Evolutionary conservation across 2,329 filamentous ascomycete genomes (phyloP).

Genomic region (Cladosporium sp.): DNA sequence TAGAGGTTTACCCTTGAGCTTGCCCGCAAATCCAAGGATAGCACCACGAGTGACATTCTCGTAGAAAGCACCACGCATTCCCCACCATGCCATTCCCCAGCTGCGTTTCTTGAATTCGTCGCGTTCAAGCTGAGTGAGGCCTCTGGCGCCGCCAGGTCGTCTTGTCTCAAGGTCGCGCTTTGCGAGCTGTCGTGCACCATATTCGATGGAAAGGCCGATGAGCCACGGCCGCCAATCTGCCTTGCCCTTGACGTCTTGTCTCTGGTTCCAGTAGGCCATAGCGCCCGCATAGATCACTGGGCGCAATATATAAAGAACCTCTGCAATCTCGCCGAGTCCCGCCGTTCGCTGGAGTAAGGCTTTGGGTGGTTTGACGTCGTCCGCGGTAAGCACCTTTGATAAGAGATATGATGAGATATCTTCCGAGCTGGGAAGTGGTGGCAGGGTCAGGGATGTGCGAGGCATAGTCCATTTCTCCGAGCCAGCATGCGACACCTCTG

Average conservation of each 20-base stretch:
- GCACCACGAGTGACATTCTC: constrained; percentile 74
- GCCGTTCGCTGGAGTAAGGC: constrained; percentile 73
- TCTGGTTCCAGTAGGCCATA: constrained; percentile 60
- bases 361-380: constrained; percentile 91
- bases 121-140: constrained; percentile 76
- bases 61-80: constrained; percentile 95
- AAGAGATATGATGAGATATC: constrained; percentile 87
- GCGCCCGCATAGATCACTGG: constrained; percentile 83
- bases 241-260: constrained; percentile 63
- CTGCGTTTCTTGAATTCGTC: constrained; percentile 86
- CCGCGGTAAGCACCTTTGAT: constrained; percentile 84
- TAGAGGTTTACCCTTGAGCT: constrained; percentile 68
- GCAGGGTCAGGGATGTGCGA: constrained; percentile 81
- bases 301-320: constrained; percentile 86
- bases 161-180: constrained; percentile 61
- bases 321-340: constrained; percentile 76
- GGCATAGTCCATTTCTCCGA: constrained; percentile 76
- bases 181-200: constrained; percentile 78
- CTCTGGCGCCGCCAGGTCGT: constrained; percentile 67
- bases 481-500: constrained; percentile 36
- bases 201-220: constrained; percentile 78
- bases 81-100: constrained; percentile 93
- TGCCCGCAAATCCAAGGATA: constrained; percentile 66
- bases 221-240: constrained; percentile 91
- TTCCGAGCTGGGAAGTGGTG: constrained; percentile 72